phyloP scores from a whole-genome alignment of 257 asterid species.

The Hygrophila difformis region DNA sequence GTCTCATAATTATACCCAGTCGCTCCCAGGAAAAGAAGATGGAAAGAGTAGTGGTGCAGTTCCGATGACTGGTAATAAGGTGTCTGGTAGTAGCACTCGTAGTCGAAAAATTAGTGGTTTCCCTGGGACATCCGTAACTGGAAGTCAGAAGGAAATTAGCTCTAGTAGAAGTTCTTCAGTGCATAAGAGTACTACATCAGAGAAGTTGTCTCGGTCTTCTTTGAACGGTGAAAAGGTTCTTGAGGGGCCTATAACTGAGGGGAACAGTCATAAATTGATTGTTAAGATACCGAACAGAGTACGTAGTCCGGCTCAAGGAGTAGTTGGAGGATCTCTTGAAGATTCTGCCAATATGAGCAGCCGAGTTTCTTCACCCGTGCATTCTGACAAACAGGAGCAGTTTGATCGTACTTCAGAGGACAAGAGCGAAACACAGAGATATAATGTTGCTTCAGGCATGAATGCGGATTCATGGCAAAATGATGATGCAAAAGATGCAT shows the following conservation, averaged over 20 bases:
- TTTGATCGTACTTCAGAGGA: constrained; percentile 29
- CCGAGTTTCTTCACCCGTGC: constrained; percentile 50
- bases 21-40: constrained; percentile 52
- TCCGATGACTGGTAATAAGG: constrained; percentile 36
- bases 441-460: constrained; percentile 30
- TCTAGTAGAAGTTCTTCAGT: constrained; percentile 35
- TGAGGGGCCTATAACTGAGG: constrained; percentile 41
- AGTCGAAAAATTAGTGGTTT: constrained; percentile 40
- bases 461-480: constrained; percentile 38
- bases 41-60: constrained; percentile 45
- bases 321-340: constrained; percentile 42
- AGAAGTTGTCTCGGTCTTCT: constrained; percentile 41
- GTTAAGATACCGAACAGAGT: constrained; percentile 67
- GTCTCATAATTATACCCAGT: constrained; percentile 50
- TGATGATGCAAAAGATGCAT: constrained; percentile 39
- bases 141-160: constrained; percentile 47
- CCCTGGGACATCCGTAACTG: constrained; percentile 29
- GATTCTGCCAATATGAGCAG: constrained; percentile 41
- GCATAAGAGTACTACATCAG: constrained; percentile 32
- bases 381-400: constrained; percentile 36
- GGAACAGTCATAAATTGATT: constrained; percentile 51
- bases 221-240: constrained; percentile 34
- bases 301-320: constrained; percentile 60
- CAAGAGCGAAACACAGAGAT: constrained; percentile 34
- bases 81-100: constrained; percentile 38